Evolutionary conservation across 768 basidiomycete genomes (phyloP).

Genomic region (Kwoniella heveanensis): DNA sequence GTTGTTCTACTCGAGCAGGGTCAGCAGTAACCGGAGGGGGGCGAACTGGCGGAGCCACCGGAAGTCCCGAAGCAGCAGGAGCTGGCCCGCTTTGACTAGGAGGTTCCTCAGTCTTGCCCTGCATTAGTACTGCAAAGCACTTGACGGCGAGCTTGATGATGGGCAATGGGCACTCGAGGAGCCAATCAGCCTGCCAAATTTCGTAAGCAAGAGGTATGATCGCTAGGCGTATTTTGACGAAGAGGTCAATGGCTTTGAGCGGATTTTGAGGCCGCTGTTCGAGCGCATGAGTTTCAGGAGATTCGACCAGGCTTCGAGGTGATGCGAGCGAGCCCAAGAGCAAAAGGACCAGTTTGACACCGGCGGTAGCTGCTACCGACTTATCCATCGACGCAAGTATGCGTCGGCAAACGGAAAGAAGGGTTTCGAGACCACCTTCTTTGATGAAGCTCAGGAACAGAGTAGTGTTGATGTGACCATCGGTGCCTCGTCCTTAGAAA

Average conservation of each 20-base stretch:
- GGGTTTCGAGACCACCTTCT: slow-evolving; percentile 63
- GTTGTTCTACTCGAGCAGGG: slow-evolving; percentile 74
- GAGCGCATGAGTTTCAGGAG: slow-evolving; percentile 72
- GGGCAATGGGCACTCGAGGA: slow-evolving; percentile 69
- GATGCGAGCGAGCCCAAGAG: slow-evolving; percentile 75
- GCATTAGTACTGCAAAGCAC: slow-evolving; percentile 75
- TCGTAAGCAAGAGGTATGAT: slow-evolving; percentile 68
- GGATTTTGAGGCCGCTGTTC: slow-evolving; percentile 62
- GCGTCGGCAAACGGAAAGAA: slow-evolving; percentile 4
- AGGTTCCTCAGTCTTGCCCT: slow-evolving; percentile 76
- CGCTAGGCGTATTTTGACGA: slow-evolving; percentile 74
- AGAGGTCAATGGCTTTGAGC: slow-evolving; percentile 83
- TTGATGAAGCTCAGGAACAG: slow-evolving; percentile 74
- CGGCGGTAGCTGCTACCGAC: slow-evolving; percentile 9
- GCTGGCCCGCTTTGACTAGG: slow-evolving; percentile 58
- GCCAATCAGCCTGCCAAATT: slow-evolving; percentile 84
- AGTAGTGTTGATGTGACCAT: slow-evolving; percentile 77
- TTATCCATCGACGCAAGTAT: slow-evolving; percentile 11
- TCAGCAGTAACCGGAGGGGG: slow-evolving; percentile 62
- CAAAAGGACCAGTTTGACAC: slow-evolving; percentile 62
- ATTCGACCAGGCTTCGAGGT: slow-evolving; percentile 78
- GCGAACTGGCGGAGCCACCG: slow-evolving; percentile 18
- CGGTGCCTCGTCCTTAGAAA: slow-evolving; percentile 69
- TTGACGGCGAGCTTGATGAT: slow-evolving; percentile 75
- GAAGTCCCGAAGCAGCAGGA: slow-evolving; percentile 50